Conservation (phyloP, 2,329 filamentous ascomycete species). For the Escovopsis sp. region DNA sequence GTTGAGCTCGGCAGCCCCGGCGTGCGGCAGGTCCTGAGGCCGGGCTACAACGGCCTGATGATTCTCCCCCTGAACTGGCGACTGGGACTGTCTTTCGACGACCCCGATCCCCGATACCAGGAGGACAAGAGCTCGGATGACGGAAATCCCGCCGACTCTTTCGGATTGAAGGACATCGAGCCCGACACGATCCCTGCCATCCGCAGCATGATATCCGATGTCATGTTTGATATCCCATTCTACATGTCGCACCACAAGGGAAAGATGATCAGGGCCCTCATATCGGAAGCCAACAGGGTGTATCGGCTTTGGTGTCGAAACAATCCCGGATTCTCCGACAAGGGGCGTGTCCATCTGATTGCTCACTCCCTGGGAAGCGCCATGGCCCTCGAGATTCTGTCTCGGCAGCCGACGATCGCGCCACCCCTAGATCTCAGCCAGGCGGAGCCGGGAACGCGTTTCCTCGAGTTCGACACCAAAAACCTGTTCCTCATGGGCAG, state of each 20-base stretch:
- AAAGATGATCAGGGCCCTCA: constrained; percentile 83
- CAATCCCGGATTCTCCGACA: constrained; percentile 69
- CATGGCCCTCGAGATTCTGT: constrained; percentile 86
- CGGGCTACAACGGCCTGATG: constrained; percentile 81
- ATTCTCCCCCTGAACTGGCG: constrained; percentile 91
- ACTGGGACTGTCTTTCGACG: constrained; percentile 73
- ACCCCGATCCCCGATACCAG: constrained; percentile 48
- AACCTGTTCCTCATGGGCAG: constrained; percentile 85
- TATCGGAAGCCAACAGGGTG: constrained; percentile 86
- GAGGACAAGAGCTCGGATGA: constrained; percentile 35
- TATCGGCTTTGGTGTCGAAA: constrained; percentile 90
- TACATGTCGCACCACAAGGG: constrained; percentile 93
- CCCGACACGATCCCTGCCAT: constrained; percentile 80
- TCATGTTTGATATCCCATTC: constrained; percentile 97
- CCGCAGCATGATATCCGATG: constrained; percentile 86
- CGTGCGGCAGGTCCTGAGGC: constrained; percentile 61
- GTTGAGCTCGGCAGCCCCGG: constrained; percentile 61
- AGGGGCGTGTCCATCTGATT: constrained; percentile 79
- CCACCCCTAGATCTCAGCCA: constrained; percentile 33
- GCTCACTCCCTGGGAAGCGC: constrained; percentile 88
- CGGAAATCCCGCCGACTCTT: constrained; percentile 39
- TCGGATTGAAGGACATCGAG: constrained; percentile 72
- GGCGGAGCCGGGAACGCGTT: constrained; percentile 31
- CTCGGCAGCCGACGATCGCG: constrained; percentile 65
- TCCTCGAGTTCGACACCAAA: constrained; percentile 84